Conservation (phyloP, 257 asterid genomes). For the Solanum appendiculatum region DNA sequence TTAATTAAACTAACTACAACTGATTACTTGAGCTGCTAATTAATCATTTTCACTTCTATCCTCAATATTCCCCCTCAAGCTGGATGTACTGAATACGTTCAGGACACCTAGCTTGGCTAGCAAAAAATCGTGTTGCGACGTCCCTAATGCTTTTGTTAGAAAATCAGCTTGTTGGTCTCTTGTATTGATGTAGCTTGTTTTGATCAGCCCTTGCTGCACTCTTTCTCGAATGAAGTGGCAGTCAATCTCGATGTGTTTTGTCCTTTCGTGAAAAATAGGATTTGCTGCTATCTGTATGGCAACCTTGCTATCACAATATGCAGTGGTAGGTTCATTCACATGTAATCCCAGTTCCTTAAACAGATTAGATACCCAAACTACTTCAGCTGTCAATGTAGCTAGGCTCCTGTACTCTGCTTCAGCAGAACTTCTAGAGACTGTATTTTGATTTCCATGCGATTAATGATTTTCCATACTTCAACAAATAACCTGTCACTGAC, state of each 20-base stretch:
- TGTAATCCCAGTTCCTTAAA: too few species aligned
- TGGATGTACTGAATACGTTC: too few species aligned
- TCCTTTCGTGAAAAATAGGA: not conserved
- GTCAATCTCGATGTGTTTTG: not conserved
- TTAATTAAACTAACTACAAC: too few species aligned
- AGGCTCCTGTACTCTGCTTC: not conserved
- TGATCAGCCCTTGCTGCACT: not conserved
- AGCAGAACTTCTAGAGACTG: not conserved
- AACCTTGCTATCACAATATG: not conserved
- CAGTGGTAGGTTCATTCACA: not conserved
- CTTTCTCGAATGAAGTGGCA: not conserved
- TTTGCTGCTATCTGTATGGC: not conserved
- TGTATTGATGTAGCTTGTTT: not conserved
- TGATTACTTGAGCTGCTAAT: too few species aligned
- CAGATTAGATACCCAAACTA: too few species aligned
- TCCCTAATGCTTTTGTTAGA: not conserved
- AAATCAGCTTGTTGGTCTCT: not conserved
- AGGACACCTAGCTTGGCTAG: not conserved
- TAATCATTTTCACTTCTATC: too few species aligned
- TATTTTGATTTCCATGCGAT: not conserved
- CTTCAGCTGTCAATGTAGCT: not conserved
- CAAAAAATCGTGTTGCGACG: not conserved
- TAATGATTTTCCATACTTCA: too few species aligned
- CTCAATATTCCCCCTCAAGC: too few species aligned
- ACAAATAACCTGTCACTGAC: too few species aligned